phyloP scores from a whole-genome alignment of 2,329 filamentous ascomycete genomes.

The Canariomyces notabilis region DNA sequence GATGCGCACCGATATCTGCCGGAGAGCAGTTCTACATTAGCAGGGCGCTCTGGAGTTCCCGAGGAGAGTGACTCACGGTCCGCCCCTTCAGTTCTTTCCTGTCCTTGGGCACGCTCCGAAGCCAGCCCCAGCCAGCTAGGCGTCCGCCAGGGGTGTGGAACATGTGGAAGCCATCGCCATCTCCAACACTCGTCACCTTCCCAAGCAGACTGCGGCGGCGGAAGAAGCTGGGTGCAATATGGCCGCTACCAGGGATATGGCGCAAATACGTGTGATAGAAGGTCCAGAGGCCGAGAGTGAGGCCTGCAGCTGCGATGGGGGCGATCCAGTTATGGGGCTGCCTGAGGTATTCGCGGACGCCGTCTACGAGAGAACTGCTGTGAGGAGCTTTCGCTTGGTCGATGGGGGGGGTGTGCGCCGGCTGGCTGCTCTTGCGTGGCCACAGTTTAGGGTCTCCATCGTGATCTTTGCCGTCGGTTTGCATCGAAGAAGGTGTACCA shows the following conservation, averaged over 20 bases:
- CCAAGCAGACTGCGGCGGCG: conserved; percentile 74
- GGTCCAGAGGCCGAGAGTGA: conserved; percentile 55
- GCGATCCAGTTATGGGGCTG: conserved; percentile 51
- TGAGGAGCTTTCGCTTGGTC: conserved; percentile 1
- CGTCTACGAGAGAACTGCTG: conserved; percentile 38
- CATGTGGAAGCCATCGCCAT: conserved; percentile 92
- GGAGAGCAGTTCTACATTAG: conserved; percentile 3
- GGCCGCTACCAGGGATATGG: conserved; percentile 71
- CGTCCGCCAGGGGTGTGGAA: conserved; percentile 93
- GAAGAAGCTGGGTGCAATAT: conserved; percentile 72
- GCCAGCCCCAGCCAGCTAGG: conserved; percentile 86
- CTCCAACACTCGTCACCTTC: conserved; percentile 85
- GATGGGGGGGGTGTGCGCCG: conserved; percentile 5
- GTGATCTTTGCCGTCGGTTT: conserved; percentile 13
- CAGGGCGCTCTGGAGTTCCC: background rate
- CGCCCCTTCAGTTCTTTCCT: conserved; percentile 66
- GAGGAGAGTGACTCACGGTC: conserved; percentile 45
- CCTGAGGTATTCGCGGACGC: conserved; percentile 50
- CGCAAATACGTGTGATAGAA: conserved; percentile 74
- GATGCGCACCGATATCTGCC: conserved; percentile 77
- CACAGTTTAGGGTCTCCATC: background rate
- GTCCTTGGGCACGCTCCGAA: conserved; percentile 66
- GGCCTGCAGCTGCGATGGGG: conserved; percentile 49
- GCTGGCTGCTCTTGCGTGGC: background rate
- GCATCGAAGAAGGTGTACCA: conserved; percentile 9